Evolutionary conservation across 2,329 filamentous ascomycete species (phyloP), one percentile per base, ranked within the genome.

Genomic region (Botrytis tulipae): DNA sequence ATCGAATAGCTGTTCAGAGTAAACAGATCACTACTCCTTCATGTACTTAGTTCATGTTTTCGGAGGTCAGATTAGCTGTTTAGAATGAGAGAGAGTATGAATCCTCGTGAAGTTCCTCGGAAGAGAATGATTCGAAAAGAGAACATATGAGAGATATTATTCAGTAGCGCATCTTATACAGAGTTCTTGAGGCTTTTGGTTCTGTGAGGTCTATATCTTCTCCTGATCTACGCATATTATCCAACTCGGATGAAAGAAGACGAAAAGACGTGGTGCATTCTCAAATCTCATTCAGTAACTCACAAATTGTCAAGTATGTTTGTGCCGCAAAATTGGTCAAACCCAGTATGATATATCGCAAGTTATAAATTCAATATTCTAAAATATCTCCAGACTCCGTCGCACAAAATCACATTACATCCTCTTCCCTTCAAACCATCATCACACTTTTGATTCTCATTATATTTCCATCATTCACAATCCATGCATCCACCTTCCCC

Each of bases 1-100:
- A 32, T 3, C 1, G 8, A 25, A 29, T n/a, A 12, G 9, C 1
- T 20, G 3, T 29, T 1, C 8, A 63, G n/a, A 0, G 10, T 4
- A 20, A 44, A 0, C 16, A n/a, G 0, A 54, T 8, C 3, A 8
- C 2, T 18, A 5, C 51, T 29, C 6, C n/a, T 54, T 16, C 4
- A 8, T n/a, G 51, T 54, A 6, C 0, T 18, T 54, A 8, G 12
- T 29, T 29, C 14, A 29, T 29, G 3, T 54, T 29, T 54, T 54
- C n/a, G n/a, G 51, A 54, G n/a, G 51, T 3, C 3, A 18, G 14
- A 29, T 54, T 16, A 4, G 3, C n/a, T 29, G 51, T 4, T 54
- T 54, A 14, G 6, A 3, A 18, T 37, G 0, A n/a, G 25, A 51
- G 12, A 51, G 25, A 10, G 25, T 14, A n/a, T n/a, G 4, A 14